phyloP scores from a whole-genome alignment of 2,329 filamentous ascomycete genomes.

The Nothophaeocryptopus gaeumannii region DNA sequence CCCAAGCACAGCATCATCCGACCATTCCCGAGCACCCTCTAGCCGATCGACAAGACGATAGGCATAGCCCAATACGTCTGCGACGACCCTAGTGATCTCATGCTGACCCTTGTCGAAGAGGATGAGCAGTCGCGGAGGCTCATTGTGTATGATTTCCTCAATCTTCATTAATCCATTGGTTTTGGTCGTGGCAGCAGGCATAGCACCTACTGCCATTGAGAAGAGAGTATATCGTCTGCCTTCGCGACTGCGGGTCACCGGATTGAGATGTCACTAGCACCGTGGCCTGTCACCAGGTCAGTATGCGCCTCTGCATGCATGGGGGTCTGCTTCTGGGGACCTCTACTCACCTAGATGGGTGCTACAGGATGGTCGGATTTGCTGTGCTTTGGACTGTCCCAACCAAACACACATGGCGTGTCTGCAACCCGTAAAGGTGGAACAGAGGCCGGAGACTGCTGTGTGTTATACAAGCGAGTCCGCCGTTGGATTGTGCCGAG shows the following conservation, averaged over 20 bases:
- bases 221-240: constrained; percentile 10
- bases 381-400: constrained; percentile 24
- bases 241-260: constrained; percentile 28
- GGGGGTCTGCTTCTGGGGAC: not conserved
- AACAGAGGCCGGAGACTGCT: constrained; percentile 16
- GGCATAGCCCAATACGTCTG: constrained; percentile 74
- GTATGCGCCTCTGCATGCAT: constrained; percentile 7
- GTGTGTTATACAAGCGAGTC: constrained; percentile 9
- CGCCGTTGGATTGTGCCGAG: constrained; percentile 16
- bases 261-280: constrained; percentile 34
- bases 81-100: constrained; percentile 69
- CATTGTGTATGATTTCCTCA: constrained; percentile 33
- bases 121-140: constrained; percentile 48
- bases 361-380: constrained; percentile 27
- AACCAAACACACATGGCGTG: constrained; percentile 31
- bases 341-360: constrained; percentile 25
- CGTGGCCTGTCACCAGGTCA: constrained; percentile 27
- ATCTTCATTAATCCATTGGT: constrained; percentile 31
- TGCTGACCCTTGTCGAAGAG: constrained; percentile 71
- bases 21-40: constrained; percentile 52
- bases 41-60: constrained; percentile 60
- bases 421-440: constrained; percentile 16
- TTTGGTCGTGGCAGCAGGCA: constrained; percentile 24
- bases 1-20: constrained; percentile 66
- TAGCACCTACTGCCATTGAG: constrained; percentile 15